phyloP scores from a whole-genome alignment of 805 yeast genomes.

The Tetrapisispora phaffii region DNA sequence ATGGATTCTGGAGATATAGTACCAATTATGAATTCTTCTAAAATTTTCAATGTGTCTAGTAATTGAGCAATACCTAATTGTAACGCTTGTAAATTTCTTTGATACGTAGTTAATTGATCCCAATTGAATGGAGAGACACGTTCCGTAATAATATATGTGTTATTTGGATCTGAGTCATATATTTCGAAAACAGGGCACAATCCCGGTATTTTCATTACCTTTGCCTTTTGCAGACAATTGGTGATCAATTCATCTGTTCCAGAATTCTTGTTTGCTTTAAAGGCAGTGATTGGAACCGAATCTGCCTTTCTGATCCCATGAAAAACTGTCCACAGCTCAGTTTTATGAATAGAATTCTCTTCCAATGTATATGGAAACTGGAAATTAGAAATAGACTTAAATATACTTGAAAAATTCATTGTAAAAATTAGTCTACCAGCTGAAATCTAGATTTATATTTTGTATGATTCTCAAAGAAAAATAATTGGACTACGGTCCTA shows the following conservation, averaged over 20 bases:
- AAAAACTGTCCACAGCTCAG: constrained; percentile 22
- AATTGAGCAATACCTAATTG: constrained; percentile 22
- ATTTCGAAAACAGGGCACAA: constrained; percentile 22
- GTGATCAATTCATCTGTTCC: constrained; percentile 11
- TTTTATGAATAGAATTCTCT: constrained; percentile 14
- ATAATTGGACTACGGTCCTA: too few relatives aligned
- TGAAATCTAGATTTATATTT: background rate
- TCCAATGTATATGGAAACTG: constrained; percentile 26
- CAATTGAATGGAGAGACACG: constrained; percentile 17
- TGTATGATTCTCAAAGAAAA: background rate
- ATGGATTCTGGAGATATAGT: constrained; percentile 48
- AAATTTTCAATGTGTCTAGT: constrained; percentile 17
- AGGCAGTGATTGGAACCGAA: constrained; percentile 23
- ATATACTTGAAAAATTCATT: constrained; percentile 26
- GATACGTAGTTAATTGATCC: constrained; percentile 6
- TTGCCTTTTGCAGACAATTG: constrained; percentile 21
- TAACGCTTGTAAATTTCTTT: constrained; percentile 11
- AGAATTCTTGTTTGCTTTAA: constrained; percentile 14
- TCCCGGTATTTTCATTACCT: constrained; percentile 26
- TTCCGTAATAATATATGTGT: constrained; percentile 23
- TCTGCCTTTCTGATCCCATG: constrained; percentile 22
- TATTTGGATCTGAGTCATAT: constrained; percentile 20
- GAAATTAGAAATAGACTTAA: constrained; percentile 25
- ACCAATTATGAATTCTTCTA: constrained; percentile 47
- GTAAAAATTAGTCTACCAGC: background rate